Conservation (phyloP, 768 basidiomycete genomes). For the Megacollybia marginata region DNA sequence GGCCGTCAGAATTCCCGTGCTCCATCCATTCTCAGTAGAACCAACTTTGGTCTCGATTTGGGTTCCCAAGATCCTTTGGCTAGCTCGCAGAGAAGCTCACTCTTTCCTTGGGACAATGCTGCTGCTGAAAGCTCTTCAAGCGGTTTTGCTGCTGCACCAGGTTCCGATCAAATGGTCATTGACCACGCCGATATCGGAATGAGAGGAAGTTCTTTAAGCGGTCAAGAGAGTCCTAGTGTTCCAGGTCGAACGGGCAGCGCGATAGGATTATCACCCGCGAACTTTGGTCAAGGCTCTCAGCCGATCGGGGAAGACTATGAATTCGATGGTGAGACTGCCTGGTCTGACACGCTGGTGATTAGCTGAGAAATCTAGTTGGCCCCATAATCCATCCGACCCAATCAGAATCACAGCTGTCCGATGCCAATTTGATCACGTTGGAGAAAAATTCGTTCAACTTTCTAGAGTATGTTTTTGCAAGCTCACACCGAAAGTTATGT, state of each 20-base stretch:
- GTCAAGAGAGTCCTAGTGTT: conserved; percentile 49
- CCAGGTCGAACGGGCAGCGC: conserved; percentile 40
- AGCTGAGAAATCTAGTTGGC: not conserved
- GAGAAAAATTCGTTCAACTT: conserved; percentile 79
- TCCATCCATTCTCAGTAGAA: conserved; percentile 36
- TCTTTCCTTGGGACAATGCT: conserved; percentile 84
- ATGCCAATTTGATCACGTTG: conserved; percentile 47
- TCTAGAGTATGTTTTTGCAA: conserved; percentile 47
- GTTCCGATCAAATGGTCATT: conserved; percentile 39
- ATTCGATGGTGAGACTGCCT: conserved; percentile 48
- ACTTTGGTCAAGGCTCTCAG: conserved; percentile 31
- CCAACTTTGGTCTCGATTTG: conserved; percentile 38
- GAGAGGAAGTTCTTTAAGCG: conserved; percentile 47
- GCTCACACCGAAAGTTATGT: not conserved
- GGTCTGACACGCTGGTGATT: conserved; percentile 3
- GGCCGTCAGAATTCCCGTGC: conserved; percentile 65
- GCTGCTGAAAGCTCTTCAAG: conserved; percentile 54
- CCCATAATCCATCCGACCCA: conserved; percentile 1
- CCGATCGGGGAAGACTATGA: conserved; percentile 53
- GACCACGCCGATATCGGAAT: conserved; percentile 46
- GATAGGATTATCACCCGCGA: conserved; percentile 43
- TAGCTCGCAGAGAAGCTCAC: conserved; percentile 58
- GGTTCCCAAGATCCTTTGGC: conserved; percentile 28
- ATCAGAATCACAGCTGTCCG: conserved; percentile 47
- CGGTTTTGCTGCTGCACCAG: conserved; percentile 28